Evolutionary conservation across 2,329 filamentous ascomycete genomes (phyloP), one percentile per base, ranked within the genome.

Genomic region (Periconia macrospinosa): DNA sequence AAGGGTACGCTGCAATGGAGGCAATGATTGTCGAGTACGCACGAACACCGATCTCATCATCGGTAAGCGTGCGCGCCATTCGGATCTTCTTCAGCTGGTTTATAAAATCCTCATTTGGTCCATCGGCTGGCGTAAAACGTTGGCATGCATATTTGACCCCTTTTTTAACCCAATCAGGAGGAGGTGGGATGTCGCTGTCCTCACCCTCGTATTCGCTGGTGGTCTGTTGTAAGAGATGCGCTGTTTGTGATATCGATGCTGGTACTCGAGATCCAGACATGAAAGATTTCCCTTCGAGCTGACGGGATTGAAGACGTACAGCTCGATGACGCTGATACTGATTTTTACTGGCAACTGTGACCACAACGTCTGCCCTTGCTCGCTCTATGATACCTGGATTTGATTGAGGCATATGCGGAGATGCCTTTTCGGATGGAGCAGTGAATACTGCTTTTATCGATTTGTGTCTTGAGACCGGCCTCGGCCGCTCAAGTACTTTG

Each of bases 21-120:
- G 94, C 91, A 59, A 97, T 96, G 13, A 89, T 87, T 1, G 89
- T 92, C 30, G 89, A 92, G 69, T 97, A 97, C 0, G 93, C 92
- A 46, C 91, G 84, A 0, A 92, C 86, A 2, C 91, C 91, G 54
- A 95, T 86, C 45, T 89, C 81, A 63, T 97, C 92, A 9, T 86
- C 84, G 1, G 83, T 86, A 1, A 97, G 78, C 15, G 85, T 80
- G 19, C 93, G 84, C 2, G 87, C 81, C 2, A 83, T 84, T 44
- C 88, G 85, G 59, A 97, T 91, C 54, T 88, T 87, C 61, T 86
- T 83, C 6, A 99, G 80, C 55, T 89, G 81, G 1, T 82, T 75
- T 41, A 97, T 84, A 69, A 99, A 97, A 0, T 73, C 73, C 41
- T 85, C 79, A 62, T 97, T 97, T 0, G 89, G 89, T 0, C 86